Conservation (phyloP, 345 rosid genomes). For the Rhodamnia argentea region DNA sequence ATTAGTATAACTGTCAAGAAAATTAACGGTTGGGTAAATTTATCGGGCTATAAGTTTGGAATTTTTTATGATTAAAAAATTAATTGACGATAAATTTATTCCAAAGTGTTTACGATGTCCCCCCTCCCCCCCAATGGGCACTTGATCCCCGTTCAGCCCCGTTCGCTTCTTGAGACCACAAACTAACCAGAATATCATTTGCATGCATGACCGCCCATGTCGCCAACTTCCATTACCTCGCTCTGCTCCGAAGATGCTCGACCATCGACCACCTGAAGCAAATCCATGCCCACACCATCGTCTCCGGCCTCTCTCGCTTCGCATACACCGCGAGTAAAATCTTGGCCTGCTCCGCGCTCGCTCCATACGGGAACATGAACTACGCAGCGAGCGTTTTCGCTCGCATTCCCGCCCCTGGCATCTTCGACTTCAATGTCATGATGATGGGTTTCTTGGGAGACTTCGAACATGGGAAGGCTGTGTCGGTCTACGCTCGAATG, state of each 20-base stretch:
- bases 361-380: constrained; percentile 5
- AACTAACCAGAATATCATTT: too few relatives aligned
- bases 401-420: constrained; percentile 7
- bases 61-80: too few relatives aligned
- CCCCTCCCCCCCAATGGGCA: too few relatives aligned
- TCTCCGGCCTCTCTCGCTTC: constrained; percentile 7
- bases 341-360: constrained; percentile 12
- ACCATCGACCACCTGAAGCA: constrained; percentile 10
- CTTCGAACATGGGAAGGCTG: constrained; percentile 2
- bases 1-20: too few relatives aligned
- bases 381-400: constrained; percentile 10
- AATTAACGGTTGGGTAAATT: too few relatives aligned
- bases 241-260: constrained; percentile 11
- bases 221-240: constrained; percentile 4
- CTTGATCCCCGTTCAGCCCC: too few relatives aligned
- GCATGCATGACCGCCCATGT: background rate
- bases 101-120: too few relatives aligned
- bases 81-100: too few relatives aligned
- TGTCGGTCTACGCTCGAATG: constrained; percentile 11
- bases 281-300: constrained; percentile 19
- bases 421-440: constrained; percentile 16
- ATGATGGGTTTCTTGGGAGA: constrained; percentile 16
- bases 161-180: too few relatives aligned
- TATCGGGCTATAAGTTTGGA: too few relatives aligned
- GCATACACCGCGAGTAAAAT: constrained; percentile 16